phyloP scores from a whole-genome alignment of 75 land plant genomes.

The Picea glauca region DNA sequence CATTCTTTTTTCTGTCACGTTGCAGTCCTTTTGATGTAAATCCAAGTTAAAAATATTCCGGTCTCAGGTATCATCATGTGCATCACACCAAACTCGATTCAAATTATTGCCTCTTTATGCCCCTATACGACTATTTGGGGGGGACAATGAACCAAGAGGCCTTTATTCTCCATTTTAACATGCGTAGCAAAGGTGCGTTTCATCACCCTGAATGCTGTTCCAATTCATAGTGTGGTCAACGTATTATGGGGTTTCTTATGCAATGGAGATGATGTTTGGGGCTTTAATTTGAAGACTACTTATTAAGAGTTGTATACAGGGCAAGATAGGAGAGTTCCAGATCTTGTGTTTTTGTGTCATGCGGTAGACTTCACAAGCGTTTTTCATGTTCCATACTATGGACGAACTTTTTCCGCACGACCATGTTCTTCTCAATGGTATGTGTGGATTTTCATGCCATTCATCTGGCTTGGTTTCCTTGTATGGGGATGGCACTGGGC shows the following conservation, averaged over 20 bases:
- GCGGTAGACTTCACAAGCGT: slow-evolving; percentile 23
- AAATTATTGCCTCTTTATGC: slow-evolving; percentile 46
- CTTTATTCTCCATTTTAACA: slow-evolving; percentile 1
- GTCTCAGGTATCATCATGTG: slow-evolving; percentile 30
- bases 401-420: slow-evolving; percentile 23
- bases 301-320: slow-evolving; percentile 6
- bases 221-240: not conserved
- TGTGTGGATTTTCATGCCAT: slow-evolving; percentile 20
- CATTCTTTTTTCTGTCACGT: not conserved
- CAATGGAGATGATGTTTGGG: not conserved
- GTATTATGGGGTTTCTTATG: not conserved
- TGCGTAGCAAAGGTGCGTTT: slow-evolving; percentile 17
- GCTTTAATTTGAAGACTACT: not conserved
- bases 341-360: slow-evolving; percentile 37
- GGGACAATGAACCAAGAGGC: slow-evolving; percentile 27
- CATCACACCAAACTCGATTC: slow-evolving; percentile 29
- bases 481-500: slow-evolving; percentile 15
- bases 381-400: slow-evolving; percentile 24
- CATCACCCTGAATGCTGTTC: no score
- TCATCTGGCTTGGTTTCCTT: slow-evolving; percentile 6
- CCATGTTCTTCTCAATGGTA: slow-evolving; percentile 25
- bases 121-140: slow-evolving; percentile 39
- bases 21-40: not conserved
- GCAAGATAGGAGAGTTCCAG: slow-evolving; percentile 18
- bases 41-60: not conserved